These are phyloP conservation scores for Dipteronia dyeriana DNA, from an alignment of 345 rosid genomes.

Conservation along the genomic window DNA sequence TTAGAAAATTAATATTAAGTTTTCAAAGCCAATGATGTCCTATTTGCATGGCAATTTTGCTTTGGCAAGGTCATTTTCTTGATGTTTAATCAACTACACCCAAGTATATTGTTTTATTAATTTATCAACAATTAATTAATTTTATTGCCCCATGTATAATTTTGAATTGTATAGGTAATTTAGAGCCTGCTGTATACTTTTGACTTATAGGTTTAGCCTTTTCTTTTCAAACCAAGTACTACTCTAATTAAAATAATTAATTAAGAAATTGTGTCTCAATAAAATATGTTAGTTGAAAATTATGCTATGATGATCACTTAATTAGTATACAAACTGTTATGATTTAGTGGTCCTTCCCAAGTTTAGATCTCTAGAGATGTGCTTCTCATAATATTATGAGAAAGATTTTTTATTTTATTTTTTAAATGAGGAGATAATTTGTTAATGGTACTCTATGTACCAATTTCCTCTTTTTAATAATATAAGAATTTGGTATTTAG, in stretches of 20 bases:
- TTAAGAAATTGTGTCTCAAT: conserved; percentile 13
- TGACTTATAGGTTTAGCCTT: conserved; percentile 38
- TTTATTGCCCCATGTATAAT: conserved; percentile 23
- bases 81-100: neutral
- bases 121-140: neutral
- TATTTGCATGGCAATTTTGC: conserved; percentile 19
- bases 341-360: conserved; percentile 56
- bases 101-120: neutral
- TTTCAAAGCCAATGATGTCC: conserved; percentile 16
- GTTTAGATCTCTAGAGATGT: conserved; percentile 11
- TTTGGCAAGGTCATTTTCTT: conserved; percentile 15
- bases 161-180: conserved; percentile 25
- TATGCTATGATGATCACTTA: conserved; percentile 35
- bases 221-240: conserved; percentile 30
- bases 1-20: neutral
- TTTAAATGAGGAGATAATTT: neutral
- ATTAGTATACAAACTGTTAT: conserved; percentile 52
- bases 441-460: neutral
- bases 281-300: neutral
- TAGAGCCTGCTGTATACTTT: conserved; percentile 32
- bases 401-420: no score
- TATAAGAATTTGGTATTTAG: neutral
- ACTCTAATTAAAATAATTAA: neutral
- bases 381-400: neutral
- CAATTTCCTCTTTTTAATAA: neutral